Conservation (phyloP, 345 rosid genomes). For the Citrus reticulata region DNA sequence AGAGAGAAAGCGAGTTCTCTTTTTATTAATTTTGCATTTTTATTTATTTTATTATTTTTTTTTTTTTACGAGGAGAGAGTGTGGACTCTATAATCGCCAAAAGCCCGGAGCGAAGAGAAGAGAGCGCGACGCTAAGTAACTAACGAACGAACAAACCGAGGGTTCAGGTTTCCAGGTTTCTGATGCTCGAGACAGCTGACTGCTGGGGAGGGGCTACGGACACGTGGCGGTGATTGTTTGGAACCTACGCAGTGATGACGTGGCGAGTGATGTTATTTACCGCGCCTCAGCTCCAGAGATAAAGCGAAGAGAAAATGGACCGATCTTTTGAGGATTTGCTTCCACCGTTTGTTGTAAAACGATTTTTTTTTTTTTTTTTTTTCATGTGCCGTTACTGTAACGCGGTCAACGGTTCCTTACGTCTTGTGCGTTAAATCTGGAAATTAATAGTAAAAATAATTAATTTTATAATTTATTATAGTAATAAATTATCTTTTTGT, state of each 20-base stretch:
- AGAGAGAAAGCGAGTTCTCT: constrained; percentile 12
- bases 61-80: neutral
- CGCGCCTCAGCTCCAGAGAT: neutral
- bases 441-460: neutral
- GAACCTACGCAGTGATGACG: neutral
- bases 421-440: neutral
- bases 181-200: neutral
- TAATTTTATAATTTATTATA: too few relatives aligned
- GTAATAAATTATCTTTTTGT: too few relatives aligned
- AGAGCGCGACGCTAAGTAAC: too few relatives aligned
- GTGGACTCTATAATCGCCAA: neutral
- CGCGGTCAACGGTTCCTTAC: neutral
- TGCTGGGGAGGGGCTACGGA: neutral
- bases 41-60: too few relatives aligned
- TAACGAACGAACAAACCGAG: neutral
- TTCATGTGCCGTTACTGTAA: neutral
- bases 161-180: neutral
- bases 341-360: neutral
- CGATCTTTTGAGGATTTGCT: neutral
- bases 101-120: neutral
- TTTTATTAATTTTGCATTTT: neutral
- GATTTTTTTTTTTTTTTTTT: neutral
- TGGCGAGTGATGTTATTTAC: neutral
- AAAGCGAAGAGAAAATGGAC: neutral
- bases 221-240: neutral